Base-by-base conservation (phyloP, 148 eudicot species). In the Dianthus caryophyllus region DNA sequence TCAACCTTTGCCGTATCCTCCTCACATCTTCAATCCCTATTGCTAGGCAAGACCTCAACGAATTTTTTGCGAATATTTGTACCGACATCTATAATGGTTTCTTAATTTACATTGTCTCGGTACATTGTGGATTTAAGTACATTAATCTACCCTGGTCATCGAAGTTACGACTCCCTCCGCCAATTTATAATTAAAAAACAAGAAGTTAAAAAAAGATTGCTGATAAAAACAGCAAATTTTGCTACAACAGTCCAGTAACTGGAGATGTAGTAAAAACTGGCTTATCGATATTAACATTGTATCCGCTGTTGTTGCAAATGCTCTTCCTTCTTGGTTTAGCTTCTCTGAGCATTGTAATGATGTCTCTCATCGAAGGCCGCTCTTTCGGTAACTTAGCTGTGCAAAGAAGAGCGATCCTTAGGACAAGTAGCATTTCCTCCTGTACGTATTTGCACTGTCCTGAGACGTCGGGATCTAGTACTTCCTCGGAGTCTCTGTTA, bases 281-380 rank as follows among this genome's bases (percentile, higher is more conserved):
- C 50, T 76, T 77, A 6, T 80, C 80, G 20, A 38, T 67, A 62
- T 73, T 73, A 55, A 65, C 41, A 17, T 55, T 73, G 52, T 73
- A 67, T 47, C 73, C 80, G 64, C 58, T 61, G 41, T 65, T 77
- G 68, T 70, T 80, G 61, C 83, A 60, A 16, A 77, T 62, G 39
- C 83, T 80, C 55, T 80, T 80, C 36, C 83, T 73, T 47, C 83
- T 62, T 3, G 83, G 83, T 68, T 80, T 80, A 10, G 83, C 83
- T 72, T 80, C 80, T 73, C 69, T 62, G 46, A 80, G 83, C 83
- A 80, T 80, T 26, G 80, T 73, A 18, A 77, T 66, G 1, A 73
- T 67, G 72, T 80, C 83, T 58, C 80, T 80, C 71, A 77, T 80
- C 17, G 75, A 73, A 6, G 80, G 83, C 73, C 83, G 66, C 41